Base-by-base conservation (phyloP, 176 grass and related monocot genomes). In the Aechmea fasciata region DNA sequence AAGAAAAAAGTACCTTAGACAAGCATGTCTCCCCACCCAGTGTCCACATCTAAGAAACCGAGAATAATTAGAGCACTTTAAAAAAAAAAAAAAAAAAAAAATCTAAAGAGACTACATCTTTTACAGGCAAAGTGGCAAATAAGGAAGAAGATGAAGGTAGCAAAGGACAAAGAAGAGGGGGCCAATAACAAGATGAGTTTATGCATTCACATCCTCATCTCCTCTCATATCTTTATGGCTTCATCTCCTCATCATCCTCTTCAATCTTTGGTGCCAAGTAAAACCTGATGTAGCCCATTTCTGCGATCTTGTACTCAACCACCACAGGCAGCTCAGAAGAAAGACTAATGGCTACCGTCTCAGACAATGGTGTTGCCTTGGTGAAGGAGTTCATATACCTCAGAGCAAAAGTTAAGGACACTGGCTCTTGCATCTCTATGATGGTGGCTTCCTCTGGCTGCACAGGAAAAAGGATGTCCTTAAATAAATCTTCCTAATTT, bases 351-450 rank as follows among this genome's bases (percentile, higher is more conserved):
- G 85, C 87, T 12, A 96, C 88, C 10, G 82, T 87, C 0, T 91
- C 83, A 1, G 88, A 89, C 13, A 96, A 68, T 10, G 92, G 71
- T 7, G 83, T 89, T 10, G 92, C 92, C 88, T 91, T 96, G 11
- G 85, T 89, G 85, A 96, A 91, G 25, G 92, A 96, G 76, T 96
- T 96, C 78, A 96, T 83, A 66, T 91, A 96, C 83, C 92, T 87
- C 70, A 96, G 78, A 23, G 88, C 88, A 80, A 96, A 96, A 1
- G 92, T 96, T 18, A 91, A 59, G 15, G 92, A 91, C 11, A 96
- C 88, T 1, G 92, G 92, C 68, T 96, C 88, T 75, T 91, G 75
- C 88, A 96, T 96, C 78, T 96, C 88, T 64, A 96, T 87, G 25
- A 89, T 50, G 1, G 92, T 96, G 41, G 92, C 63, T 22, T 96